Conservation (phyloP, 805 yeast species). For the Wickerhamiella sergipiensis region DNA sequence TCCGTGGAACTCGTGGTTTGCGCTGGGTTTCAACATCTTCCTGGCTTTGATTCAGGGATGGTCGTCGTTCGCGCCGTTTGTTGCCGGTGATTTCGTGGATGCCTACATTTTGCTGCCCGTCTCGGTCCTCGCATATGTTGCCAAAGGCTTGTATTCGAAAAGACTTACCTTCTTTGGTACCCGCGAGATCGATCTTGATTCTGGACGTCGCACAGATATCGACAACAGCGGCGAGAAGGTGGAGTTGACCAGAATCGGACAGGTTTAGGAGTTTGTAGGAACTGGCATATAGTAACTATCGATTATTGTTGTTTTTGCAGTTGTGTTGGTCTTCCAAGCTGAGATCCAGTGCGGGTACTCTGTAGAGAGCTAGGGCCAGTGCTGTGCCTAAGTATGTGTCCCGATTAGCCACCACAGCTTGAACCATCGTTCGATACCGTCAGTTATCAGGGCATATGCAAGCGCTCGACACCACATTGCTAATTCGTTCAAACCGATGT, state of each 20-base stretch:
- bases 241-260: not conserved
- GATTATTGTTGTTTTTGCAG: no score
- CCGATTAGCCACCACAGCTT: no score
- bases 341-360: no score
- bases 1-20: constrained; percentile 39
- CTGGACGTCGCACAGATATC: constrained; percentile 19
- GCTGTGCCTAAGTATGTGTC: no score
- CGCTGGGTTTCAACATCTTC: constrained; percentile 37
- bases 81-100: constrained; percentile 42
- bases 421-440: no score
- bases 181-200: constrained; percentile 28
- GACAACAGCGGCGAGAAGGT: constrained; percentile 5
- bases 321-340: no score
- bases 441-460: no score
- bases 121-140: constrained; percentile 33
- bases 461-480: no score
- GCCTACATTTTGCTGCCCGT: constrained; percentile 51
- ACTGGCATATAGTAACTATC: not conserved
- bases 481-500: no score
- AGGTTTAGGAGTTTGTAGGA: not conserved
- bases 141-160: constrained; percentile 25
- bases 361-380: no score
- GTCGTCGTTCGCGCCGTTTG: constrained; percentile 47
- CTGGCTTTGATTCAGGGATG: constrained; percentile 54
- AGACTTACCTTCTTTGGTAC: constrained; percentile 29